Percentiles rank a stretch among this genome's conserved stretches.
Conservation (phyloP, 2,329 filamentous ascomycete genomes). For the Aspergillus sp. region DNA sequence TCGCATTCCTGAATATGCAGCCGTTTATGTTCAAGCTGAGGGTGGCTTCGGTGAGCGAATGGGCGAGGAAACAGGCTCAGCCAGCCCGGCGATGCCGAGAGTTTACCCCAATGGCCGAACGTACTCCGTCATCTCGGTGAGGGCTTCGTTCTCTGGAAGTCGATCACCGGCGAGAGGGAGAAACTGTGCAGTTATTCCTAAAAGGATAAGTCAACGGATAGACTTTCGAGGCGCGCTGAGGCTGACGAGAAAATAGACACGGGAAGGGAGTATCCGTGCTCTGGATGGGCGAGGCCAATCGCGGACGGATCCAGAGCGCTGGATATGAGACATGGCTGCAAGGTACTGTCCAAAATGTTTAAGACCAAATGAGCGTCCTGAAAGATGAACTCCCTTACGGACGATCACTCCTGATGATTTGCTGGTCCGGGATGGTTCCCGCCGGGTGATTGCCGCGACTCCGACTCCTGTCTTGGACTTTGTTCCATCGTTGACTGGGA, state of each 20-base stretch:
- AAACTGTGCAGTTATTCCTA: not conserved
- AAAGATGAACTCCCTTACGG: slow-evolving; percentile 11
- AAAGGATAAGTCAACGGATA: not conserved
- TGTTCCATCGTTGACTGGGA: not conserved
- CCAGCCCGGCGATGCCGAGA: not conserved
- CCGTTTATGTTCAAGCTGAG: not conserved
- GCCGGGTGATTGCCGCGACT: not conserved
- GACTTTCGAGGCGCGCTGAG: not conserved
- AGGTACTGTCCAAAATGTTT: slow-evolving; percentile 19
- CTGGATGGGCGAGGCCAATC: not conserved
- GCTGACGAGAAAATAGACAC: not conserved
- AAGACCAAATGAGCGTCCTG: slow-evolving; percentile 15
- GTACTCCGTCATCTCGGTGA: not conserved
- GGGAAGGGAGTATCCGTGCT: not conserved
- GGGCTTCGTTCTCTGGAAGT: not conserved
- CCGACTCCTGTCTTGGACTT: not conserved
- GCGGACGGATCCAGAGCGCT: not conserved
- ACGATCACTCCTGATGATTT: not conserved
- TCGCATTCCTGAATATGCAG: slow-evolving; percentile 11
- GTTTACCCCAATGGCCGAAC: not conserved
- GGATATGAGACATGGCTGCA: slow-evolving; percentile 19
- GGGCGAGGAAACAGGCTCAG: not conserved
- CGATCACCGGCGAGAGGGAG: not conserved
- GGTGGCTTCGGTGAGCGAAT: not conserved
- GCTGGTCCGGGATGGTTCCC: not conserved